phyloP scores from a whole-genome alignment of 164 flowering plant genomes.

The Magnolia sinica region DNA sequence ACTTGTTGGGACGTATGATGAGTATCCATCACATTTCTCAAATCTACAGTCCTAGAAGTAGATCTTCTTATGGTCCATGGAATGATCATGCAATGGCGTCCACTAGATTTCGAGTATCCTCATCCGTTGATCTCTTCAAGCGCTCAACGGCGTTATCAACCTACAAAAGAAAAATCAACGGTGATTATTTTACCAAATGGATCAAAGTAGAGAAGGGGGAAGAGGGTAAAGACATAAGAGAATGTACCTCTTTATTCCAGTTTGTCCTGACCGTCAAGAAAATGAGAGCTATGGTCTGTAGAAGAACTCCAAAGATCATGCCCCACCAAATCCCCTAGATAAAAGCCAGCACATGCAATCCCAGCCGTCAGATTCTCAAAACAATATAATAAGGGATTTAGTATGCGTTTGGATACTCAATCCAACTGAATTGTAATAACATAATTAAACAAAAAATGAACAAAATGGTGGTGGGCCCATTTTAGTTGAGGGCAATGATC shows the following conservation, averaged over 20 bases:
- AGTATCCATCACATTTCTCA: not conserved
- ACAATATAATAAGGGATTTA: not conserved
- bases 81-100: conserved; percentile 4
- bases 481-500: no score
- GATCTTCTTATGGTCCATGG: not conserved
- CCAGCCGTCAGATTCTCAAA: not conserved
- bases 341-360: not conserved
- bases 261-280: conserved; percentile 20
- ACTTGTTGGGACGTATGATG: no score
- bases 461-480: no score
- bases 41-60: not conserved
- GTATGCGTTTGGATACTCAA: no score
- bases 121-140: conserved; percentile 13
- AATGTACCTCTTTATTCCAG: conserved; percentile 18
- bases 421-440: no score
- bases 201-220: not conserved
- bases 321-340: conserved; percentile 30
- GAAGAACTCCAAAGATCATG: conserved; percentile 20
- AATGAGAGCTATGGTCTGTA: conserved; percentile 17
- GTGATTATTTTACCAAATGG: not conserved
- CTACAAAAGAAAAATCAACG: not conserved
- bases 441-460: no score
- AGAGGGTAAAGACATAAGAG: not conserved
- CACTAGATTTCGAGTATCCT: conserved; percentile 3
- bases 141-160: conserved; percentile 14